Evolutionary conservation across 2,329 filamentous ascomycete genomes (phyloP), one percentile per base, ranked within the genome.

Genomic region (Colletotrichum sp.): DNA sequence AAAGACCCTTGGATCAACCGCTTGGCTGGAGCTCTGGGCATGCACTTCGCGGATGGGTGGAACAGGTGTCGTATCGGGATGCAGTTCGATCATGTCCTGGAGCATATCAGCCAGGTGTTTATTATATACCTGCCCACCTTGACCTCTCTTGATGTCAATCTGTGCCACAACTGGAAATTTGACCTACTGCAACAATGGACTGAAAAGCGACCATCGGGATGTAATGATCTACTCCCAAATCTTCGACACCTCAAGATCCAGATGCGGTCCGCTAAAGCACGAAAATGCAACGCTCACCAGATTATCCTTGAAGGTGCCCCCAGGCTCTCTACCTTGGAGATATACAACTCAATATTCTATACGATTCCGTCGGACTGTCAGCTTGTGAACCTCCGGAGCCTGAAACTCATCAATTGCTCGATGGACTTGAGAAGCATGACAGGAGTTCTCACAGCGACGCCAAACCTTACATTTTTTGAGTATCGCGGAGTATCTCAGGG

Each of bases 401-500:
- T 52, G 6, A 52, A 52, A 22, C 0, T 52, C n/a, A 52, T 1
- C 44, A 22, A 52, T 25, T 22, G 44, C 44, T 52, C n/a, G 44
- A 22, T 52, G 44, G 44, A 52, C 6, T 52, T 52, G 44, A 52
- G 12, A 5, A 52, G 44, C 12, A 52, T 52, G 44, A 52, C 44
- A 0, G 44, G 22, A 2, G n/a, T 52, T 22, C 11, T 52, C 44
- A 52, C 0, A 2, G 44, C 44, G 44, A 52, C 44, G 0, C 44
- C 44, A 52, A 52, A 22, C n/a, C 22, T 52, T 0, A 22, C 44
- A 0, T 3, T 8, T 0, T 22, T 52, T 22, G 1, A 52, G 12
- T 52, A 52, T 22, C 0, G n/a, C 6, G 44, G 44, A 22, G 0
- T 8, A 22, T n/a, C n/a, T n/a, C n/a, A n/a, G 6, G n/a, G 4